Base-by-base conservation (phyloP, 2,329 filamentous ascomycete genomes). In the Ophiognomonia clavigignenti-juglandacearum region DNA sequence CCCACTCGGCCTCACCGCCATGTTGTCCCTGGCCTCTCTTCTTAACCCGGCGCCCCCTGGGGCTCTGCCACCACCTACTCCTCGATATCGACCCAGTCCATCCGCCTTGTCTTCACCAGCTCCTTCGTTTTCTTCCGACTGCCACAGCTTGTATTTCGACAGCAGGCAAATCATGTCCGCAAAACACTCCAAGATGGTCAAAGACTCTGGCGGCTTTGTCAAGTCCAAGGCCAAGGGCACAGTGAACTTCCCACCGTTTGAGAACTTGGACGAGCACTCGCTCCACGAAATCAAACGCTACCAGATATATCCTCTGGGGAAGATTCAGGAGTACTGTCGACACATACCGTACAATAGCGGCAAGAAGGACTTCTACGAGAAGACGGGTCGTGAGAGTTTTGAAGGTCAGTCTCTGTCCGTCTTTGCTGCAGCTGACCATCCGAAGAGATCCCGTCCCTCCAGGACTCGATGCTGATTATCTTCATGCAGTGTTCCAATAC, bases 321-420 rank as follows among this genome's bases (percentile, higher is more conserved):
- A 73, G 52, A 88, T 85, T 52, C 67, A 70, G 39, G 70, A 77
- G 24, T 84, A 74, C 51, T 78, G 79, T 54, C 75, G 83, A 43
- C 89, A 92, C 59, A 95, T 96, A 50, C 92, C 92, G 0, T 97
- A 97, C 67, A 91, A 89, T 60, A 96, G 91, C 62, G 87, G 89
- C 55, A 97, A 96, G 73, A 95, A 95, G 65, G 78, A 85, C 51
- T 95, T 96, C 59, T 79, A 83, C 53, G 80, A 85, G 54, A 95
- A 88, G 71, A 97, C 92, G 4, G 88, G 89, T 1, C 75, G 90
- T 45, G 88, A 95, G 56, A 86, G 85, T 52, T 95, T 96, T 56
- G 86, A 96, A 76, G 87, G 92, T 93, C 71, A 59, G 69, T 49
- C 14, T 24, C 43, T 23, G 92, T 93, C 71, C 59, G 69, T 49